Evolutionary conservation across 176 grass and related monocot species (phyloP), one percentile per base, ranked within the genome.

Genomic region (Musa troglodytarum): DNA sequence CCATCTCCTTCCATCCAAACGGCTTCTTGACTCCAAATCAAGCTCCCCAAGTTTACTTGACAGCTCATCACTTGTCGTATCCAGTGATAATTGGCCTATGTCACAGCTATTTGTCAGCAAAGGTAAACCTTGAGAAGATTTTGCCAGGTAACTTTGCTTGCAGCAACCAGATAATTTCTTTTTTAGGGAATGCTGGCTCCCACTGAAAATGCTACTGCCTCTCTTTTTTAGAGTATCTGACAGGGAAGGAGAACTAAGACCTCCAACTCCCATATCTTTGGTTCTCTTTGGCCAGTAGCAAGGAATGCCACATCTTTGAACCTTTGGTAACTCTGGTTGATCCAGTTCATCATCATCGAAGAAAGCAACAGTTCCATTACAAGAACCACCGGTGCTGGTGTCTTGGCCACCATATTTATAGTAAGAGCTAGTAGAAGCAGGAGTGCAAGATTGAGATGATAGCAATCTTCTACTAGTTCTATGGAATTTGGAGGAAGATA

Each of bases 391-490:
- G 63, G 63, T 82, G 9, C 65, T 83, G 5, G 24, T 43, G 14
- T 87, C 83, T 12, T 29, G 74, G 72, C 72, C 80, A 24, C 87
- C 73, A 68, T 78, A 74, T 54, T 64, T 86, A 67, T 89, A 89
- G 87, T 89, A 96, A 43, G 92, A 89, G 65, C 85, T 89, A 77
- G 89, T 82, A 63, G 92, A 91, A 69, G 78, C 76, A 85, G 92
- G 92, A 49, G 86, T 96, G 71, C 79, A 91, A 83, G 88, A 96
- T 82, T 88, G 81, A 74, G 92, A 88, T 72, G 88, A 91, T 12
- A 64, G 81, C 52, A 91, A 85, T 82, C 72, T 82, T 84, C 78
- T 82, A 52, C 74, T 74, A 10, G 43, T 76, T 82, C 81, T 90
- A 19, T 88, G 74, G 68, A 88, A 69, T 85, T 84, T 91, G 12